Conservation (phyloP, 1,284 basidiomycete genomes). For the Ustilago nuda region DNA sequence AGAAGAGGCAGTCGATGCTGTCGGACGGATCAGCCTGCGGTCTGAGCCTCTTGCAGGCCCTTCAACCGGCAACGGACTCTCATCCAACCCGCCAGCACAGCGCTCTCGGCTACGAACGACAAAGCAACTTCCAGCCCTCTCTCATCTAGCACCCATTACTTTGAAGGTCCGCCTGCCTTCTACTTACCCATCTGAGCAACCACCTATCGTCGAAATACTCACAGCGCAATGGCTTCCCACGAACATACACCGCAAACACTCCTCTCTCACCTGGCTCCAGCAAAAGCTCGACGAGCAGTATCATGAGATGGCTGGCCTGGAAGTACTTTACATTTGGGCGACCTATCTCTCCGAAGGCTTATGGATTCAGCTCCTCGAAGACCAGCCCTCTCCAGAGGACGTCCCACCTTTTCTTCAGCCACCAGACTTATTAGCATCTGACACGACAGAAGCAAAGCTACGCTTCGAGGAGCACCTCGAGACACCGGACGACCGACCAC, state of each 20-base stretch:
- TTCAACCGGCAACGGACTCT: neutral
- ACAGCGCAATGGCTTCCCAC: conserved; percentile 39
- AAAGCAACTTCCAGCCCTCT: conserved; percentile 15
- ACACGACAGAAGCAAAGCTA: conserved; percentile 1
- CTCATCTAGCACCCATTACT: conserved; percentile 36
- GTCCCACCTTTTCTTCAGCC: conserved; percentile 13
- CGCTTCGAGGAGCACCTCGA: conserved; percentile 30
- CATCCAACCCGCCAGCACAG: neutral
- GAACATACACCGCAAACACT: neutral
- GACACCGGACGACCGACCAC: conserved; percentile 10
- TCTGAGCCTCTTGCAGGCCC: neutral
- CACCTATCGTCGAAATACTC: conserved; percentile 30
- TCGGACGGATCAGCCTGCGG: conserved; percentile 6
- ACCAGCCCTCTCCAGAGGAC: neutral
- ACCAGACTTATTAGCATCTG: neutral
- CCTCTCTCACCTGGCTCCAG: conserved; percentile 18
- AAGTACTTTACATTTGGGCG: conserved; percentile 49
- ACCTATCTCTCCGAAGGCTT: conserved; percentile 37
- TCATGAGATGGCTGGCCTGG: conserved; percentile 30
- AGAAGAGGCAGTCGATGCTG: neutral
- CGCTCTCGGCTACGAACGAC: neutral
- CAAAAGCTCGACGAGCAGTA: conserved; percentile 35
- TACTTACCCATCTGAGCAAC: conserved; percentile 25
- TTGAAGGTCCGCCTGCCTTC: conserved; percentile 33
- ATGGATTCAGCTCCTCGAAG: conserved; percentile 34